Percentiles rank a stretch among this genome's conserved stretches.
phyloP scores from a whole-genome alignment of 179 eudicot species.

The Spergularia azorica region DNA sequence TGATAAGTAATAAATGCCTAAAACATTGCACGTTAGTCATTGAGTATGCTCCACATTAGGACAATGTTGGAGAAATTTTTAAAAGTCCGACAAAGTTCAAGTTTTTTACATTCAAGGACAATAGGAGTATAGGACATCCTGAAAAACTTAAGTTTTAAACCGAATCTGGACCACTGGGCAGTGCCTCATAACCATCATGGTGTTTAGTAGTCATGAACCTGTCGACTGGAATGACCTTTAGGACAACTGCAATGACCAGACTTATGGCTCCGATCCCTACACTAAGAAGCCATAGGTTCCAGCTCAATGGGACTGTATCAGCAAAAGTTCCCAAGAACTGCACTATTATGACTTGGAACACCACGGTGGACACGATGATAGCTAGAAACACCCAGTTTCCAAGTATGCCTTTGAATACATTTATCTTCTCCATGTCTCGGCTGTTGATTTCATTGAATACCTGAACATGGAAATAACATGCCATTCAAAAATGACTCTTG shows the following conservation, averaged over 20 bases:
- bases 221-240: slow-evolving; percentile 64
- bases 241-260: slow-evolving; percentile 50
- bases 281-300: slow-evolving; percentile 58
- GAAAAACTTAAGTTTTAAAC: slow-evolving; percentile 27
- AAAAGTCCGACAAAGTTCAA: too few relatives aligned
- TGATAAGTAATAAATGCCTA: too few relatives aligned
- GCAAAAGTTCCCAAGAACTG: slow-evolving; percentile 70
- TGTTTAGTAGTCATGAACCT: slow-evolving; percentile 27
- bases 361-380: slow-evolving; percentile 51
- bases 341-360: slow-evolving; percentile 68
- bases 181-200: slow-evolving; percentile 67
- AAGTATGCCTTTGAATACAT: slow-evolving; percentile 59
- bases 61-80: too few relatives aligned
- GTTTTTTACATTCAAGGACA: not conserved
- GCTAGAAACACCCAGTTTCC: slow-evolving; percentile 65
- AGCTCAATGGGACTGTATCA: slow-evolving; percentile 58
- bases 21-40: too few relatives aligned
- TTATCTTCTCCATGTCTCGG: slow-evolving; percentile 86
- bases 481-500: too few relatives aligned
- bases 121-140: not conserved
- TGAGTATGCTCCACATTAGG: too few relatives aligned
- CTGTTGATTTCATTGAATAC: slow-evolving; percentile 90
- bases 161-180: slow-evolving; percentile 72
- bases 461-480: slow-evolving; percentile 30
- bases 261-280: slow-evolving; percentile 57